Conservation (phyloP, 1,284 basidiomycete species). For the Moesziomyces parantarcticus region DNA sequence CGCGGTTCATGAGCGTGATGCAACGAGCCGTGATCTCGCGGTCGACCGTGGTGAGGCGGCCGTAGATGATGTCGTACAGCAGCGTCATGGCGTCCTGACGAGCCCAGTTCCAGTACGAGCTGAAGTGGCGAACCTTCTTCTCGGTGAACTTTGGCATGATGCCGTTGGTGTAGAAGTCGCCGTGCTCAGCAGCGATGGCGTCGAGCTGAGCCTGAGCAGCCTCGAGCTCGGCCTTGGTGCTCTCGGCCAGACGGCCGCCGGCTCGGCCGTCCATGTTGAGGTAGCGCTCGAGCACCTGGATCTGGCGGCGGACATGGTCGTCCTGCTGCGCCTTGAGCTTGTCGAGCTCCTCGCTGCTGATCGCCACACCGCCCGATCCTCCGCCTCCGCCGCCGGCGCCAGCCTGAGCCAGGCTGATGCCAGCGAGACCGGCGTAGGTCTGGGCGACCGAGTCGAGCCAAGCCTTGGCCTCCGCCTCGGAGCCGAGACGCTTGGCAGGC, state of each 20-base stretch:
- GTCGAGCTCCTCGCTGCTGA: slow-evolving; percentile 97
- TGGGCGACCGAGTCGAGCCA: slow-evolving; percentile 90
- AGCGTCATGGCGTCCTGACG: slow-evolving; percentile 93
- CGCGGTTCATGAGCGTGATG: slow-evolving; percentile 96
- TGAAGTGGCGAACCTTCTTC: slow-evolving; percentile 95
- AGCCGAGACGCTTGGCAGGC: slow-evolving; percentile 90
- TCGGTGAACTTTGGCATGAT: slow-evolving; percentile 93
- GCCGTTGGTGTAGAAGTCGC: slow-evolving; percentile 91
- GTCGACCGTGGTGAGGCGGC: slow-evolving; percentile 89
- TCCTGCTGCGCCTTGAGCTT: slow-evolving; percentile 95
- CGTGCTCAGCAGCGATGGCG: slow-evolving; percentile 86
- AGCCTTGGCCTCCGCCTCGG: slow-evolving; percentile 89
- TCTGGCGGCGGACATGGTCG: slow-evolving; percentile 88
- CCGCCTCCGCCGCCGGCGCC: slow-evolving; percentile 74
- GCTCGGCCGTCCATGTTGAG: slow-evolving; percentile 90
- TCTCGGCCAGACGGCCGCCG: slow-evolving; percentile 87
- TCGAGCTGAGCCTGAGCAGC: slow-evolving; percentile 88
- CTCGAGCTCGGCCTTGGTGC: slow-evolving; percentile 79
- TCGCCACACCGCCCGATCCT: slow-evolving; percentile 72
- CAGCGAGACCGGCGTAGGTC: slow-evolving; percentile 85
- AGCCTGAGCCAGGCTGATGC: slow-evolving; percentile 77
- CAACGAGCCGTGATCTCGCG: slow-evolving; percentile 75
- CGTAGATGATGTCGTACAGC: slow-evolving; percentile 82
- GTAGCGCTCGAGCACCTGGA: slow-evolving; percentile 96
- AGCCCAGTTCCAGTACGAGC: slow-evolving; percentile 99